Conservation (phyloP, 2,329 filamentous ascomycete genomes). For the Hypoxylon sp. region DNA sequence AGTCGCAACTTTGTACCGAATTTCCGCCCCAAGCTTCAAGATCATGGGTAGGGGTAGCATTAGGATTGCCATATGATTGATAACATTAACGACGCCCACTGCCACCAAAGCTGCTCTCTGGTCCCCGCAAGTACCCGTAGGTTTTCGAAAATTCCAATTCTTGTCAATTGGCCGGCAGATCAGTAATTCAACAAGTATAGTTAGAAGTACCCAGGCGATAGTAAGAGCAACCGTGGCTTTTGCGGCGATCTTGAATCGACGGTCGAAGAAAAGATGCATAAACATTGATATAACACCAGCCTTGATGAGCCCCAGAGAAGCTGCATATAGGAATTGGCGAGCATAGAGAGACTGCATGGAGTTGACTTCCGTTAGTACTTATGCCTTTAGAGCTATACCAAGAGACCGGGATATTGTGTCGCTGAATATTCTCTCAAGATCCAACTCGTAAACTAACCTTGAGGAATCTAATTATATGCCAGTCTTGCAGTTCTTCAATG, state of each 20-base stretch:
- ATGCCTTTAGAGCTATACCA: background rate
- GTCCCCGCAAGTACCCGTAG: slow-evolving; percentile 39
- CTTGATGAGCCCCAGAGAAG: slow-evolving; percentile 39
- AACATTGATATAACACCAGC: slow-evolving; percentile 43
- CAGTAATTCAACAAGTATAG: slow-evolving; percentile 34
- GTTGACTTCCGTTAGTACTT: slow-evolving; percentile 3
- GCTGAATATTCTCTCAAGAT: slow-evolving; percentile 3
- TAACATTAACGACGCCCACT: slow-evolving; percentile 37
- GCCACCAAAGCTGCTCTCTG: slow-evolving; percentile 33
- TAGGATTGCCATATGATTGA: slow-evolving; percentile 40
- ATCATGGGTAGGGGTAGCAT: slow-evolving; percentile 39
- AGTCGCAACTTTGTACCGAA: slow-evolving; percentile 36
- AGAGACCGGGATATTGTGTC: background rate
- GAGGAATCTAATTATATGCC: slow-evolving; percentile 43
- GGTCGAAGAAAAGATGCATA: slow-evolving; percentile 40
- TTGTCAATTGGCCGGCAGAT: slow-evolving; percentile 44
- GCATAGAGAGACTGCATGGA: slow-evolving; percentile 36
- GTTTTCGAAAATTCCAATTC: slow-evolving; percentile 48
- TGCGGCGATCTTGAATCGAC: slow-evolving; percentile 33
- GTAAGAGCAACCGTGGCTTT: slow-evolving; percentile 38
- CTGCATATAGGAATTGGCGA: slow-evolving; percentile 38
- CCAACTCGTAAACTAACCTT: slow-evolving; percentile 34
- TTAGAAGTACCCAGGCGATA: slow-evolving; percentile 38
- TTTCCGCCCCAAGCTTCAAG: slow-evolving; percentile 32
- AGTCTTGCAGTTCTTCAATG: slow-evolving; percentile 50